Base-by-base conservation (phyloP, 2,329 filamentous ascomycete genomes). In the Rhynchosporium agropyri region DNA sequence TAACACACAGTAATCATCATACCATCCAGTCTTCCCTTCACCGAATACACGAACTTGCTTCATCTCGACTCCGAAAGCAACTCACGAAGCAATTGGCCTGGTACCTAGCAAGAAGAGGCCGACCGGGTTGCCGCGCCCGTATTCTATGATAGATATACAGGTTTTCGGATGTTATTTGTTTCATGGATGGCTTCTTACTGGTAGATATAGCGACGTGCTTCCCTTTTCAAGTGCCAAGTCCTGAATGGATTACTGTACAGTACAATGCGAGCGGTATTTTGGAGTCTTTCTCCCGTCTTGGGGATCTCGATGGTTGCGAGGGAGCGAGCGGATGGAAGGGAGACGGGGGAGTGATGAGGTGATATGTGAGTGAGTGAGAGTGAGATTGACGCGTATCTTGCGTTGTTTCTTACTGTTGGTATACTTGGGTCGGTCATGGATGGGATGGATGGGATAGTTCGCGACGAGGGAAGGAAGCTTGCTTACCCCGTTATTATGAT, bases 331-430 rank as follows among this genome's bases (percentile, higher is more conserved):
- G 15, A 4, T n/a, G 15, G 6, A 9, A 13, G 50, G 28, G 7
- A 42, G 38, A 33, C 8, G 51, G 33, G 33, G 20, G 20, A 20
- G 20, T 20, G 20, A 20, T 20, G 20, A 20, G 20, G 20, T 20
- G 20, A 20, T 36, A 36, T 36, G 33, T 5, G 33, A 6, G 33
- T 36, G 33, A 36, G 33, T 36, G 33, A 36, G 33, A 53, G 51
- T 54, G 33, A 54, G 51, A 40, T 54, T 54, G 51, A 54, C 51
- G 51, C 51, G 51, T 54, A 54, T 33, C 51, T 54, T 54, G 36
- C 33, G 33, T 40, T 33, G 20, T 29, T 13, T 31, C 5, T 53
- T 7, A 2, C 33, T n/a, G 10, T 53, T 38, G 9, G 10, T 12
- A 33, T 31, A 33, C n/a, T 3, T 3, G 36, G 31, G 50, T 26